Base-by-base conservation (phyloP, 805 yeast genomes). In the Saccharomyces kudriavzevii region DNA sequence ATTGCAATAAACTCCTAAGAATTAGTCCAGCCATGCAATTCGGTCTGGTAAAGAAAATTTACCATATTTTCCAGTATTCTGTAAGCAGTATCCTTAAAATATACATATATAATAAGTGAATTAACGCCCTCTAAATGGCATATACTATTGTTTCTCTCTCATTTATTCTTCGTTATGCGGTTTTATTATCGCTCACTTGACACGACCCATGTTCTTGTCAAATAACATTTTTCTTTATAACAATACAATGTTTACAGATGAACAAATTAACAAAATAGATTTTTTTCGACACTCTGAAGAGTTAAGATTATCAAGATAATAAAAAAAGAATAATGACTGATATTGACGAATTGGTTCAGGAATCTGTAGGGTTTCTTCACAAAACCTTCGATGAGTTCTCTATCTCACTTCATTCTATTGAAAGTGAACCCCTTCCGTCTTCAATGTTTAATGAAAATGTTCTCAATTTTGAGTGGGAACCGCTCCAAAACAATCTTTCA, bases 401-500 rank as follows among this genome's bases (percentile, higher is more conserved):
- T 1, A 10, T 20, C 9, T 45, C 48, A 9, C 31, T 45, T 45
- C 3, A 20, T 9, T 17, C 43, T 4, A 25, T 49, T 56, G 11
- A 17, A 20, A 48, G 48, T 27, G 43, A 49, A 26, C 55, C 56
- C n/a, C 43, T 35, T 35, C 22, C 43, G 4, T 35, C 43, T 17
- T 5, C 43, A 35, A 17, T 35, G 24, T 54, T 60, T 13, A 29
- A 45, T 14, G 54, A 47, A 11, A 45, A 49, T 17, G 27, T 54
- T 8, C 49, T 60, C 30, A 25, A 56, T 20, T 53, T 56, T 22
- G 47, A 58, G 13, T 60, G 64, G 64, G 51, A 54, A 13, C 56
- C 61, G 6, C 26, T 60, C 11, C 14, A 31, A 22, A 48, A 43
- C 3, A 40, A 31, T 20, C 4, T 52, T 5, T 43, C 45, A 14